Evolutionary conservation across 2,329 filamentous ascomycete genomes (phyloP).

Genomic region (Trichoderma semiorbis): DNA sequence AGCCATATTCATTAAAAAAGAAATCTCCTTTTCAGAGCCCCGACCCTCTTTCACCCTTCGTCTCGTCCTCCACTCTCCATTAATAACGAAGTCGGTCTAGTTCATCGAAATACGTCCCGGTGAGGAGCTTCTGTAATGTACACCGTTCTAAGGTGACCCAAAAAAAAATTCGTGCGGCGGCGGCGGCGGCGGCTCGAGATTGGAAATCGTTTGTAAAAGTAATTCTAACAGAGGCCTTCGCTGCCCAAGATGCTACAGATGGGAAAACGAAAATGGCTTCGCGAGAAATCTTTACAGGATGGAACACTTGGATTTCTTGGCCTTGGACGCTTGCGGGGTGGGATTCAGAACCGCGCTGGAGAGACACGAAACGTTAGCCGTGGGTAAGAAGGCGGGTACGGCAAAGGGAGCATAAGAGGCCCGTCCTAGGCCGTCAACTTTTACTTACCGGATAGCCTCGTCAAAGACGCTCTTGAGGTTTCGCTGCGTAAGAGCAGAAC

Average conservation of each 20-base stretch:
- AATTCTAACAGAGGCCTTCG: conserved; percentile 6
- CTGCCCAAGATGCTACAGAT: conserved; percentile 7
- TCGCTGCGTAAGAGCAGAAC: conserved; percentile 91
- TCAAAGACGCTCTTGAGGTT: conserved; percentile 99
- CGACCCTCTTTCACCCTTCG: background rate
- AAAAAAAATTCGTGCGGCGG: conserved; percentile 13
- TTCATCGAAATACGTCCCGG: conserved; percentile 16
- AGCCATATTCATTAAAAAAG: conserved; percentile 18
- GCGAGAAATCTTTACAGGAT: conserved; percentile 53
- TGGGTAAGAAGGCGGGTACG: background rate
- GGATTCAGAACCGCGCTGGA: conserved; percentile 69
- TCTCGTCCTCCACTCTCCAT: conserved; percentile 14
- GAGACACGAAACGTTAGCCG: conserved; percentile 20
- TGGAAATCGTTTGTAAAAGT: conserved; percentile 3
- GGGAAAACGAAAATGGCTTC: conserved; percentile 3
- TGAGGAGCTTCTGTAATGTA: conserved; percentile 11
- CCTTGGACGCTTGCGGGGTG: conserved; percentile 53
- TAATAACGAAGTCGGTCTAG: conserved; percentile 14
- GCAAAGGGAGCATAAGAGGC: background rate
- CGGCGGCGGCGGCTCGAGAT: conserved; percentile 5
- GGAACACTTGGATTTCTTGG: conserved; percentile 65
- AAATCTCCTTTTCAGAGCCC: conserved; percentile 11
- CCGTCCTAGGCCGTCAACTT: background rate
- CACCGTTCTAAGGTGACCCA: conserved; percentile 14
- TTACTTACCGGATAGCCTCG: conserved; percentile 86